phyloP scores from a whole-genome alignment of 192 early-diverging fungal genomes.

The Coemansia sp. region DNA sequence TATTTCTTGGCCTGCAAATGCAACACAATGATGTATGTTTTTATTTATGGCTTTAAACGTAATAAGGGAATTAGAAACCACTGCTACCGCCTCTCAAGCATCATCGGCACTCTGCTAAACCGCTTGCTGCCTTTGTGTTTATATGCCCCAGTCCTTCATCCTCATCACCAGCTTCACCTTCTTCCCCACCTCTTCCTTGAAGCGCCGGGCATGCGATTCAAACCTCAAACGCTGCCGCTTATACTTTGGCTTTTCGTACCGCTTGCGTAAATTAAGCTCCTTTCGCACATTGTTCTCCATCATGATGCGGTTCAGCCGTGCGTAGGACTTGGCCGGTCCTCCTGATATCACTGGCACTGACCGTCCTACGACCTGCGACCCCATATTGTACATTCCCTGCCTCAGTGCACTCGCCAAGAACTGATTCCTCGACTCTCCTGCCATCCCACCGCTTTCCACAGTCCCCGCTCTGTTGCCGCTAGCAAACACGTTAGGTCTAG shows the following conservation, averaged over 20 bases:
- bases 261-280: conserved; percentile 56
- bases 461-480: neutral
- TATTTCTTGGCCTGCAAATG: too few species aligned
- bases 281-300: conserved; percentile 59
- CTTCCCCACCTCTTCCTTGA: conserved; percentile 61
- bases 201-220: conserved; percentile 59
- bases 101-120: neutral
- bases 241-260: conserved; percentile 71
- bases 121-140: neutral
- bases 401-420: conserved; percentile 26
- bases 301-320: conserved; percentile 60
- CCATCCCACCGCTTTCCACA: neutral
- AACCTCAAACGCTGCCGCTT: conserved; percentile 60
- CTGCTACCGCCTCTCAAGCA: too few species aligned
- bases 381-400: conserved; percentile 3
- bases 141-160: conserved; percentile 56
- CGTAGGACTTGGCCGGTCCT: conserved; percentile 54
- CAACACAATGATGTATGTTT: too few species aligned
- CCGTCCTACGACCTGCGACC: conserved; percentile 35
- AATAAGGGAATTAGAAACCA: neutral
- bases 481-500: neutral
- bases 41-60: neutral
- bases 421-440: conserved; percentile 7
- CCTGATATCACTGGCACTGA: conserved; percentile 51
- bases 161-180: conserved; percentile 68